These are phyloP conservation scores for Microbotryum lychnidis-dioicae DNA, from an alignment of 1,284 basidiomycete genomes.

Conservation along the genomic window DNA sequence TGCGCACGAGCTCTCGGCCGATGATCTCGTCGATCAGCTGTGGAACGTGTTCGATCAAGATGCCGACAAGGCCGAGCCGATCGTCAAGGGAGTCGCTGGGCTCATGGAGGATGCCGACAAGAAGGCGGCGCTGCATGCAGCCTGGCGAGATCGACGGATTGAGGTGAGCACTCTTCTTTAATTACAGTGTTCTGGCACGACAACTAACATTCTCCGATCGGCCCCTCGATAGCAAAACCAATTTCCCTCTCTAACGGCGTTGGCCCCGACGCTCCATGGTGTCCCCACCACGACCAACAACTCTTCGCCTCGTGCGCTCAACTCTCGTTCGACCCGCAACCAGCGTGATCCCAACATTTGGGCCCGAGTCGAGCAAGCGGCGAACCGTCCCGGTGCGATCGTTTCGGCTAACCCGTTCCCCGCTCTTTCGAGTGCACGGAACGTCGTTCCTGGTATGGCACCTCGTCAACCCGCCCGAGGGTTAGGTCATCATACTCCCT, in stretches of 20 bases:
- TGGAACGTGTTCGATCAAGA: conserved; percentile 75
- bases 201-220: conserved; percentile 7
- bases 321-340: conserved; percentile 11
- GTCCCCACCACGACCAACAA: conserved; percentile 11
- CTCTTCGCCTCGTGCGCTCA: conserved; percentile 15
- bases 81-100: conserved; percentile 70
- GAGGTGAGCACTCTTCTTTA: conserved; percentile 51
- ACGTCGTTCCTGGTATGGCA: conserved; percentile 22
- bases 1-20: conserved; percentile 65
- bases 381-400: conserved; percentile 17
- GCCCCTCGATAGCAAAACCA: conserved; percentile 14
- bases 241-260: conserved; percentile 21
- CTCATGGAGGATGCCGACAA: conserved; percentile 79
- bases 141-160: conserved; percentile 75
- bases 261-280: conserved; percentile 19
- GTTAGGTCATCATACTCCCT: conserved; percentile 10
- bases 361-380: conserved; percentile 33
- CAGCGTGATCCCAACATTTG: conserved; percentile 21
- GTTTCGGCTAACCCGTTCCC: conserved; percentile 30
- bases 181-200: conserved; percentile 6
- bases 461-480: conserved; percentile 10
- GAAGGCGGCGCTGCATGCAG: conserved; percentile 59
- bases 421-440: conserved; percentile 20
- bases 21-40: conserved; percentile 77
- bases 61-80: conserved; percentile 63